Base-by-base conservation (phyloP, 192 early-diverging fungal species). In the Entomortierella chlamydospora region DNA sequence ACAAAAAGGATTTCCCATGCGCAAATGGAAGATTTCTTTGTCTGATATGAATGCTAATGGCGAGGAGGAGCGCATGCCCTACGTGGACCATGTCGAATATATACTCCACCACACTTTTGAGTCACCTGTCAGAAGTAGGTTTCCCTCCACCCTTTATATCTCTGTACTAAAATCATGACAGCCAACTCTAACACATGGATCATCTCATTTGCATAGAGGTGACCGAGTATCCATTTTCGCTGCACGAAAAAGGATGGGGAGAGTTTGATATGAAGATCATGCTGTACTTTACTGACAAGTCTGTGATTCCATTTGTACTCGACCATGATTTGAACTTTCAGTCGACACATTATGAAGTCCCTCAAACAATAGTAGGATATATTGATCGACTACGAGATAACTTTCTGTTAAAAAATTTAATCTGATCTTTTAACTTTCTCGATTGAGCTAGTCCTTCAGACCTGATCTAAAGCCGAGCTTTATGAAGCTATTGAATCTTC, bases 221-320 rank as follows among this genome's bases (percentile, higher is more conserved):
- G 23, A 77, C 59, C 29, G 85, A 83, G 17, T 81, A 84, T 70
- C 88, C 88, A 47, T 90, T 82, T 41, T 49, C 54, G 23, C 61
- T 90, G 18, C 70, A 81, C 61, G 88, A 90, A 61, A 86, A 88
- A 68, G 88, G 88, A 41, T 90, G 88, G 88, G 88, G 88, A 15
- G 88, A 88, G 63, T 90, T 90, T 71, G 88, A 90, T 64, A 81
- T 90, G 77, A 80, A 84, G 25, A 84, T 90, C 55, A 79, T 83
- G 55, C 57, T 90, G 6, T 69, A 87, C 45, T 90, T 88, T 64
- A 57, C 57, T 4, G 81, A 88, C 54, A 84, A 88, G 37, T 61
- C 72, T 0, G 61, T 82, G 18, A 41, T 67, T 26, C 86, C 86
- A 0, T 63, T 80, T 55, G 68, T 77, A 4, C 56, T 90, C 17